A percentile compares a stretch with the other conserved stretches of the same genome.
Evolutionary conservation across 225 moss, liverwort and hornwort genomes (phyloP).

Genomic region (Straminergon stramineum): DNA sequence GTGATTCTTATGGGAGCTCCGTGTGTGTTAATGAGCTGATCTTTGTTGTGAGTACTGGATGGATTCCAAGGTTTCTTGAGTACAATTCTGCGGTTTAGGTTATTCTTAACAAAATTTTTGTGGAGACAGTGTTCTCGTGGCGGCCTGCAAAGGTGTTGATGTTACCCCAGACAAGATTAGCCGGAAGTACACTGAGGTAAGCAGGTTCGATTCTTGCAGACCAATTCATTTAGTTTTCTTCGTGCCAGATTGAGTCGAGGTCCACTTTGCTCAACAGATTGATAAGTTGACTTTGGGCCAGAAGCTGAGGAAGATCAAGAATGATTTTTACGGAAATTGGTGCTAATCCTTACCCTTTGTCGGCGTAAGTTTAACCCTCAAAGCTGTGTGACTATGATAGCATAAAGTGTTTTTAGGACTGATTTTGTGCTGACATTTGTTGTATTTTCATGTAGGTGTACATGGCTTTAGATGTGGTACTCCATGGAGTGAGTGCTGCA

Average conservation of each 20-base stretch:
- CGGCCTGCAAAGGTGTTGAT: slow-evolving; percentile 99
- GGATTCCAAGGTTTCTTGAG: neutral
- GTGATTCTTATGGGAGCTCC: neutral
- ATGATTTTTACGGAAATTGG: neutral
- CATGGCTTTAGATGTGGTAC: slow-evolving; percentile 98
- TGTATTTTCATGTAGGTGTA: slow-evolving; percentile 58
- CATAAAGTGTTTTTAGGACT: neutral
- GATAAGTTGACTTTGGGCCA: neutral
- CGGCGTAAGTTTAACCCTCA: neutral
- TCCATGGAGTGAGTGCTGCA: slow-evolving; percentile 94
- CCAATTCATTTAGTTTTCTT: neutral
- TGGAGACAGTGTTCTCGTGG: slow-evolving; percentile 86
- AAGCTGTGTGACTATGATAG: neutral
- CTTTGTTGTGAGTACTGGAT: neutral
- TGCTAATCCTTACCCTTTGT: neutral
- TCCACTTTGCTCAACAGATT: neutral
- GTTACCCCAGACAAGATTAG: slow-evolving; percentile 90
- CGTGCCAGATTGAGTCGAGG: neutral
- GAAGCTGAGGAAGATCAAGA: neutral
- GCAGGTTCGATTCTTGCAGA: neutral
- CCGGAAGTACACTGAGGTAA: slow-evolving; percentile 97
- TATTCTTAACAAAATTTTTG: neutral
- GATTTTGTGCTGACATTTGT: neutral
- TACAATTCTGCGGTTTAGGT: neutral
- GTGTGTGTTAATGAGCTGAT: neutral